phyloP scores from a whole-genome alignment of 2,329 filamentous ascomycete genomes.

The Fusarium sp. region DNA sequence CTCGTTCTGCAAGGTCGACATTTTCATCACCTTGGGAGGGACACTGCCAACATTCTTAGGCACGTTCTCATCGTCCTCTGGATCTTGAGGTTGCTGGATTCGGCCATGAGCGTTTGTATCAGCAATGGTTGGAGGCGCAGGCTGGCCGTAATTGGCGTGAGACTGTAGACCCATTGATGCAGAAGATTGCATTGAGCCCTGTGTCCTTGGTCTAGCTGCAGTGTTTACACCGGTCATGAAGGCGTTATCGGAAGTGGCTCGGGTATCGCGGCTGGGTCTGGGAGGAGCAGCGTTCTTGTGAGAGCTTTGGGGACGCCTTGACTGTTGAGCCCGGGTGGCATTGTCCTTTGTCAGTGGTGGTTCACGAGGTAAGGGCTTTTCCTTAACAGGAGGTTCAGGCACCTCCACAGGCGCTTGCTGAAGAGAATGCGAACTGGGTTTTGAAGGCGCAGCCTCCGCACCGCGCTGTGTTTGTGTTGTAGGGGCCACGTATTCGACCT shows the following conservation, averaged over 20 bases:
- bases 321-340: slow-evolving; percentile 52
- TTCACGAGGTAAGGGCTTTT: slow-evolving; percentile 71
- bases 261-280: slow-evolving; percentile 49
- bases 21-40: slow-evolving; percentile 67
- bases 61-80: slow-evolving; percentile 74
- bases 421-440: slow-evolving; percentile 42
- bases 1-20: slow-evolving; percentile 67
- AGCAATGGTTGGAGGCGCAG: slow-evolving; percentile 85
- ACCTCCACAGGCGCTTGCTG: slow-evolving; percentile 58
- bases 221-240: slow-evolving; percentile 58
- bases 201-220: slow-evolving; percentile 76
- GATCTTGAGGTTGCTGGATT: slow-evolving; percentile 77
- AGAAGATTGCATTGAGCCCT: slow-evolving; percentile 79
- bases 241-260: slow-evolving; percentile 54
- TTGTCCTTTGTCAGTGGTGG: slow-evolving; percentile 60
- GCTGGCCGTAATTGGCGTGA: slow-evolving; percentile 83
- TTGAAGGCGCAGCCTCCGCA: slow-evolving; percentile 46
- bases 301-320: slow-evolving; percentile 61
- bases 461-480: slow-evolving; percentile 86
- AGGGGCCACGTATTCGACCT: slow-evolving; percentile 97
- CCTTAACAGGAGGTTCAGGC: slow-evolving; percentile 50
- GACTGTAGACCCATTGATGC: slow-evolving; percentile 71
- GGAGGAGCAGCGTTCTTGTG: slow-evolving; percentile 52
- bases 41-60: slow-evolving; percentile 70
- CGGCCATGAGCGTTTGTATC: slow-evolving; percentile 89